A percentile compares a stretch with the other conserved stretches of the same genome.
Conservation (phyloP, 164 flowering plant genomes). For the Liriodendron chinense region DNA sequence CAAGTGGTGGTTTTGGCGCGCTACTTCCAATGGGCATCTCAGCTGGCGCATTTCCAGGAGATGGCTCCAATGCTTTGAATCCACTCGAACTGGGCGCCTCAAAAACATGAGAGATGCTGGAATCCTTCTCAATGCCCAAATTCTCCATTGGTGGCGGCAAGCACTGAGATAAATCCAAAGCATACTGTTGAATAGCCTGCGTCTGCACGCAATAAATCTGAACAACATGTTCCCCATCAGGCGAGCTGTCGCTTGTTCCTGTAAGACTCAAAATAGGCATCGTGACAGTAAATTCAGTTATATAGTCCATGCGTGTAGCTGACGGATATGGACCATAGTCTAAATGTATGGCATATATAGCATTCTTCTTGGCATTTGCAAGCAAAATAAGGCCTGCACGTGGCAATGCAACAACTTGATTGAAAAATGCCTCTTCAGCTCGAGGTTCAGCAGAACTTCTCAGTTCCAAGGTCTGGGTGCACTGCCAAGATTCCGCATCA, state of each 20-base stretch:
- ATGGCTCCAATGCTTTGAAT: conserved; percentile 30
- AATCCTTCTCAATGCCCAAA: conserved; percentile 58
- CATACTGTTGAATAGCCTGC: conserved; percentile 97
- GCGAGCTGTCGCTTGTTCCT: conserved; percentile 70
- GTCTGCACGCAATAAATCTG: conserved; percentile 98
- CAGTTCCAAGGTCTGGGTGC: conserved; percentile 81
- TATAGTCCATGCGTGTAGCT: conserved; percentile 82
- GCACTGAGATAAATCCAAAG: conserved; percentile 76
- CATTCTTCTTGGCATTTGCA: conserved; percentile 91
- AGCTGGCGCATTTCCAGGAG: conserved; percentile 30
- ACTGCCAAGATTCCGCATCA: conserved; percentile 84
- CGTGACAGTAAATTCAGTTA: conserved; percentile 90
- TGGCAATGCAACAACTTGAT: conserved; percentile 81
- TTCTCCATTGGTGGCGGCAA: conserved; percentile 70
- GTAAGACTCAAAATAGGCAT: conserved; percentile 98
- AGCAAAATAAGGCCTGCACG: conserved; percentile 69
- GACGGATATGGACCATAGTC: conserved; percentile 83
- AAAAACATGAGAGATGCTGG: conserved; percentile 32
- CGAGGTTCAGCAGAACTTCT: conserved; percentile 65
- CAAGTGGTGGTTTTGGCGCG: conserved; percentile 27
- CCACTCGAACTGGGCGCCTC: conserved; percentile 44
- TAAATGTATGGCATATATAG: conserved; percentile 88
- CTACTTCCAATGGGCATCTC: conserved; percentile 33
- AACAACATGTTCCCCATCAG: conserved; percentile 63
- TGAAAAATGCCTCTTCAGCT: conserved; percentile 82